Base-by-base conservation (phyloP, 2,329 filamentous ascomycete genomes). In the Phyllosticta ampelicida region DNA sequence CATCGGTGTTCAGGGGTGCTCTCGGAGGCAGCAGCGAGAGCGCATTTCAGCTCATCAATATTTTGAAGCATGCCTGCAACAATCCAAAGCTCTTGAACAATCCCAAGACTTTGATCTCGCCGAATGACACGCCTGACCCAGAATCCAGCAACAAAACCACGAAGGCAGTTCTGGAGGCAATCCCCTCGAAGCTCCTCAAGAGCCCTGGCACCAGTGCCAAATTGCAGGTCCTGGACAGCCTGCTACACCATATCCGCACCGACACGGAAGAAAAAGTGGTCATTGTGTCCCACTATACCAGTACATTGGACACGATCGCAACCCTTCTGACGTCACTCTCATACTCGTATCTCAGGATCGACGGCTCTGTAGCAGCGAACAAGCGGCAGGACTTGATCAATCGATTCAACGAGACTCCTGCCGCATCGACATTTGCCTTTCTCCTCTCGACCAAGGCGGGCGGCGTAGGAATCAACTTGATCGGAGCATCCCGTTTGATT, bases 21-120 rank as follows among this genome's bases (percentile, higher is more conserved):
- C 72, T 87, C 54, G 82, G 84, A 13, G 85, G 78, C 61, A n/a
- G 36, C 36, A 75, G 80, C 1, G 83, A 87, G 54, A 78, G 79
- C 52, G 80, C 83, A 2, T 74, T 89, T 1, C 83, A 86, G 64
- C 79, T 89, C 13, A 88, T 89, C 65, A 88, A 82, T 16, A 77
- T 88, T 18, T 73, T 89, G 18, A 89, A 89, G 72, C 89, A 89
- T 68, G 77, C 87, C 18, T 89, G 86, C 75, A 89, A 89, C 67
- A 85, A 84, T 62, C 86, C 86, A 1, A 81, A 78, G 0, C 71
- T 88, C 9, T 74, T 89, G 8, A 80, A 79, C 59, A 74, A 75
- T 49, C 36, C 36, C 16, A 44, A 44, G n/a, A n/a, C 36, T n/a
- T 8, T 44, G 5, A 44, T 8, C 3, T 44, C 36, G 36, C 36